phyloP scores from a whole-genome alignment of 805 yeast genomes.

The Yarrowia hollandica region DNA sequence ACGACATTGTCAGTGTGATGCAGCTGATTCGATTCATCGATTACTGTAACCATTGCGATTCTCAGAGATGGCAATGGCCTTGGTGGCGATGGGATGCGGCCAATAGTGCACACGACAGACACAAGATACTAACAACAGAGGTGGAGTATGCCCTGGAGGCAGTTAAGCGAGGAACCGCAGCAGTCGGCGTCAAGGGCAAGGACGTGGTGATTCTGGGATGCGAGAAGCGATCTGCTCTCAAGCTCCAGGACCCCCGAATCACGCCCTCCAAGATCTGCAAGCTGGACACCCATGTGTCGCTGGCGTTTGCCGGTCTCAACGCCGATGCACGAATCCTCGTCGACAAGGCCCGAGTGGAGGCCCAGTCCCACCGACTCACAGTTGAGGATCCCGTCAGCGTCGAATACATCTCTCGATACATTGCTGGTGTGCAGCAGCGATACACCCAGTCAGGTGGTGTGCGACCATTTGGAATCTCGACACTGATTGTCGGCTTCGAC shows the following conservation, averaged over 20 bases:
- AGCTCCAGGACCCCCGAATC: slow-evolving; percentile 93
- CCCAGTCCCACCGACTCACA: slow-evolving; percentile 91
- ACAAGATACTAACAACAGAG: slow-evolving; percentile 46
- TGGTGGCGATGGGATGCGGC: slow-evolving; percentile 37
- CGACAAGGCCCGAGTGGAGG: slow-evolving; percentile 94
- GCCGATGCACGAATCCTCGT: slow-evolving; percentile 97
- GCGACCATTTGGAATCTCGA: slow-evolving; percentile 95
- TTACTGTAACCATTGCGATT: not conserved
- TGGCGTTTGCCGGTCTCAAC: slow-evolving; percentile 95
- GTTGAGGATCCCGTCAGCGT: slow-evolving; percentile 90
- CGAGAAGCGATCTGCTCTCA: slow-evolving; percentile 92
- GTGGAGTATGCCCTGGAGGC: slow-evolving; percentile 98
- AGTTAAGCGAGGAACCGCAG: slow-evolving; percentile 96
- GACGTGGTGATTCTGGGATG: slow-evolving; percentile 91
- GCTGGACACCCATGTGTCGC: slow-evolving; percentile 83
- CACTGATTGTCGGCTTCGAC: slow-evolving; percentile 94
- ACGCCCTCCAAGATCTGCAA: slow-evolving; percentile 93
- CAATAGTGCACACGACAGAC: too few species aligned
- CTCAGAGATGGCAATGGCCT: slow-evolving; percentile 1
- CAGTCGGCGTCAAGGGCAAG: slow-evolving; percentile 93
- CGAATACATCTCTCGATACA: slow-evolving; percentile 88
- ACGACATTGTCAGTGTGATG: not conserved
- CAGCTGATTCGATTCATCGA: not conserved
- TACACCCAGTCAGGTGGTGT: slow-evolving; percentile 99
- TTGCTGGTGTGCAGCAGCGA: slow-evolving; percentile 97